Evolutionary conservation across 768 basidiomycete species (phyloP), one percentile per base, ranked within the genome.

Genomic region (Piloderma croceum): DNA sequence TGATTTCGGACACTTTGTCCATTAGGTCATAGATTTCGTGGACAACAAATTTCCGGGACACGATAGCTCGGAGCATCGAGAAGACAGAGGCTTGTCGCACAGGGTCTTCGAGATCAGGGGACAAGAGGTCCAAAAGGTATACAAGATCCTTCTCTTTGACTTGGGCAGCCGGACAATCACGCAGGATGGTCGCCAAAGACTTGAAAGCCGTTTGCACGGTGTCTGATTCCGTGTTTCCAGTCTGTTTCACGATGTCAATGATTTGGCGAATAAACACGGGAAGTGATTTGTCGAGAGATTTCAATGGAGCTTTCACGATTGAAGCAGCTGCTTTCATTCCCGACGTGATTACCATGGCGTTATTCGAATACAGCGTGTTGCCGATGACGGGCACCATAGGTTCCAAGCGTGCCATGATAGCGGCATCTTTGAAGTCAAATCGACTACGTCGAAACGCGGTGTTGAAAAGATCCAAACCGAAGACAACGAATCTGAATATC

Each of bases 11-110:
- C 17, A 97, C 81, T 43, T 81, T 81, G 44, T 90, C 89, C 93
- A 99, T 97, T 24, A 93, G 64, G 59, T 98, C 93, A 64, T 99
- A 99, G 37, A 99, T 84, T 61, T 98, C 96, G 0, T 90, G 90
- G 1, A 94, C 89, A 23, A 98, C 81, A 47, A 98, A 87, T 56
- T 88, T 90, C 23, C 93, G 80, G 5, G 83, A 75, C 12, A 98
- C 81, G 49, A 98, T 90, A 19, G 92, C 86, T 7, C 90, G 83
- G 12, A 99, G 76, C 51, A 98, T 76, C 2, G 85, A 67, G 59
- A 99, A 98, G 6, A 89, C 84, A 7, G 90, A 74, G 3, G 75
- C 77, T 61, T 99, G 96, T 5, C 90, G 80, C 10, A 70, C 71
- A 0, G 86, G 80, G 24, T 97, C 94, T 59, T 98, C 93, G 7